Base-by-base conservation (phyloP, 2,329 filamentous ascomycete species). In the Alternaria burnsii region DNA sequence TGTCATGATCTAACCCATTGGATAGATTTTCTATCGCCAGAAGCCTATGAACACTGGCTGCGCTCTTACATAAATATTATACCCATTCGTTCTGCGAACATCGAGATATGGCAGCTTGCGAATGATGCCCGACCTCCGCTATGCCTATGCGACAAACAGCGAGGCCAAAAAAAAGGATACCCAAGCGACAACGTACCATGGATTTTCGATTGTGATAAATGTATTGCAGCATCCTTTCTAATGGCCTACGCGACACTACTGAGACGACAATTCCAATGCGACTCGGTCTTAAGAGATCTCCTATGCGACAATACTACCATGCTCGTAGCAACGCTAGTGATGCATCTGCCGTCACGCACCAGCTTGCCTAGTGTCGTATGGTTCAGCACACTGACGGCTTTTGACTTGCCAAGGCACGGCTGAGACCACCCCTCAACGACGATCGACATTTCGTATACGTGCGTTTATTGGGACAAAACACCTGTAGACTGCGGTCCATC, bases 91-190 rank as follows among this genome's bases (percentile, higher is more conserved):
- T 66, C 54, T 58, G 30, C 51, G 52, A 26, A 34, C 26, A 20
- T 38, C 44, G 22, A 54, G 34, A 32, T 43, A 30, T 44, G 46
- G 53, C 41, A 47, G 26, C 40, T 20, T 34, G 50, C 56, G 46
- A 58, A 47, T 66, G 61, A 65, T 61, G 36, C 36, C 54, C 20
- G 20, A 28, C 51, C 40, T 59, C 55, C 60, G 52, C 55, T 59
- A 34, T 36, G 44, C 60, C 67, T 52, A 63, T 46, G 68, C 68
- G 63, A 65, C 64, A 67, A 69, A 58, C 40, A 65, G 63, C 63
- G 44, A 60, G 51, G 50, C 50, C 28, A 30, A 10, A 36, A 52
- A 22, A n/a, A 42, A 32, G 9, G 38, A 22, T n/a, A 36, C 40
- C 59, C 52, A 55, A 53, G 57, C 54, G 48, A 58, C 42, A 43